Base-by-base conservation (phyloP, 1,139 yeast species). In the Scheffersomyces insectosa region DNA sequence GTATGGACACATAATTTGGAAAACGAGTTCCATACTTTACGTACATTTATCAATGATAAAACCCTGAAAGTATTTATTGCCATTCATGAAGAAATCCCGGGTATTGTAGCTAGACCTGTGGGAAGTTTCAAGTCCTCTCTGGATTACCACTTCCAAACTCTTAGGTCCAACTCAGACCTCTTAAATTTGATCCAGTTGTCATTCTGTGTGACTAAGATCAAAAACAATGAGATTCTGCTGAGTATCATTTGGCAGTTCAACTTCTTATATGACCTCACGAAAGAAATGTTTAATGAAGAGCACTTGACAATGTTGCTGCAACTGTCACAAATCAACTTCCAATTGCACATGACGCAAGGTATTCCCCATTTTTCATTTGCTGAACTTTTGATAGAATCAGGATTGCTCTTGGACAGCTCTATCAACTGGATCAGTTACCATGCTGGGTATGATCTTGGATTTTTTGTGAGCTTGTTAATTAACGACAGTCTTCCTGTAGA, bases 241-340 rank as follows among this genome's bases (percentile, higher is more conserved):
- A 80, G 88, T n/a, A 57, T 71, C 34, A 88, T 97, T 25, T 93
- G 97, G 97, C 98, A 93, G 63, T 91, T 93, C 69, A 95, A 95
- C 63, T 90, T 93, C 69, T 75, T 79, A 54, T 93, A 89, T 64
- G 93, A 88, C 62, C 69, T 88, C 37, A 70, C 76, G 28, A 71
- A 75, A 30, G 96, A 90, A 59, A 93, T 93, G 97, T 88, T 83
- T 82, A 48, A 80, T 76, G 63, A 97, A 84, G 71, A 88, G 83
- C 56, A 78, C 82, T 56, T 96, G 82, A 57, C 79, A 76, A 54
- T 75, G 77, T 61, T 74, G 47, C 59, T 93, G 37, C 83, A 83
- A 50, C 88, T 88, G 44, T 82, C 95, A 6, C 97, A 97, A 28
- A 78, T 91, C 39, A 90, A 90, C 56, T 86, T 91, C 59, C 83